Percentiles rank a stretch among this genome's conserved stretches.
Conservation (phyloP, 1,284 basidiomycete species). For the Trametes sp. region DNA sequence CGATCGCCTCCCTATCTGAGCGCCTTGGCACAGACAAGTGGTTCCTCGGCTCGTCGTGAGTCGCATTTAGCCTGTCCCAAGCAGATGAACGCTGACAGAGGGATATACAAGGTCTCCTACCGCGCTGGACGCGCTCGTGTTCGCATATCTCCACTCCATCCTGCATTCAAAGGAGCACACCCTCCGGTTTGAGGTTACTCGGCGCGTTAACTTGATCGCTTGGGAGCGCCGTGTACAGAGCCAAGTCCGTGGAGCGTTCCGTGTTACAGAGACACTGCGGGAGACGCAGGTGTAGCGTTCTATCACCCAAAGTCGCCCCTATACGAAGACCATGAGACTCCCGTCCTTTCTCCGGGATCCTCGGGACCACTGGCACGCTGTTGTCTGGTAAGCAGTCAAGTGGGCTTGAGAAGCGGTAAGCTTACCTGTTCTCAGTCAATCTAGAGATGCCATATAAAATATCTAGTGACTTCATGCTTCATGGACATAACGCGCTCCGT, state of each 20-base stretch:
- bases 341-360: too few relatives aligned
- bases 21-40: constrained; percentile 76
- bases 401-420: too few relatives aligned
- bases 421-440: too few relatives aligned
- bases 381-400: too few relatives aligned
- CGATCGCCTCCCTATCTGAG: constrained; percentile 74
- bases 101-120: constrained; percentile 64
- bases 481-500: background rate
- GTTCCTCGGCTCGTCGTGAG: constrained; percentile 79
- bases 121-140: constrained; percentile 77
- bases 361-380: too few relatives aligned
- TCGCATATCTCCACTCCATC: constrained; percentile 78
- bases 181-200: constrained; percentile 67
- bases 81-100: constrained; percentile 3
- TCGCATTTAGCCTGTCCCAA: constrained; percentile 19
- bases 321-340: background rate
- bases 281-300: background rate
- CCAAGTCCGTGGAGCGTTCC: constrained; percentile 64
- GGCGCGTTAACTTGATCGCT: constrained; percentile 73
- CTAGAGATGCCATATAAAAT: too few relatives aligned
- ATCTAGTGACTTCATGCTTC: background rate
- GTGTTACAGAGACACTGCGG: background rate
- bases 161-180: constrained; percentile 58
- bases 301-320: too few relatives aligned
- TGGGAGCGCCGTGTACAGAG: constrained; percentile 76